Percentiles rank a stretch among this genome's conserved stretches.
phyloP scores from a whole-genome alignment of 805 yeast genomes.

The Spathaspora girioi region DNA sequence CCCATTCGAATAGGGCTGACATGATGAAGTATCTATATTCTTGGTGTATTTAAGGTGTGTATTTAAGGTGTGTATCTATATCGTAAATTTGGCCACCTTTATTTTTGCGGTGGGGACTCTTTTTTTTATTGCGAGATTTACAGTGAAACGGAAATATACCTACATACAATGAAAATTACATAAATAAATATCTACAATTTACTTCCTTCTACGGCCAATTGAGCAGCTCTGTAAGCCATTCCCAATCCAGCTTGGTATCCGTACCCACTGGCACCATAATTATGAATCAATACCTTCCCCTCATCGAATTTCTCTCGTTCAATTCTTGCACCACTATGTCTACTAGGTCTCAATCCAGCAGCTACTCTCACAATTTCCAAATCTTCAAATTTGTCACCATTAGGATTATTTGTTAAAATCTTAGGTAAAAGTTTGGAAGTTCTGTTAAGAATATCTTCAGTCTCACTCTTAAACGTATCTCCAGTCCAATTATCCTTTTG shows the following conservation, averaged over 20 bases:
- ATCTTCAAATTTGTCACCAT: conserved; percentile 29
- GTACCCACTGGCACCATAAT: conserved; percentile 68
- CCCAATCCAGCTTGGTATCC: conserved; percentile 68
- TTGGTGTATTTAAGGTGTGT: neutral
- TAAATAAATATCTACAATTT: conserved; percentile 2
- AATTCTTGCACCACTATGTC: conserved; percentile 73
- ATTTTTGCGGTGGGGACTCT: neutral
- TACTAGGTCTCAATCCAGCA: conserved; percentile 73
- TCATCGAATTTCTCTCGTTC: conserved; percentile 44
- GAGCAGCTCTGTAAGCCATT: conserved; percentile 50
- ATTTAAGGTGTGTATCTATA: neutral
- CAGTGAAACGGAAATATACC: neutral
- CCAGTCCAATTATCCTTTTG: conserved; percentile 62
- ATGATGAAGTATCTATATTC: conserved; percentile 8
- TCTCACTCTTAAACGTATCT: conserved; percentile 54
- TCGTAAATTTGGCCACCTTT: neutral
- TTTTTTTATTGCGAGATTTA: neutral
- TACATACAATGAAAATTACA: neutral
- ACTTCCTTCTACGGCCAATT: conserved; percentile 12
- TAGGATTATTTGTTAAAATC: conserved; percentile 34
- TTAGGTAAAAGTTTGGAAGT: conserved; percentile 51
- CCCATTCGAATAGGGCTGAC: conserved; percentile 72
- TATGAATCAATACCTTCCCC: conserved; percentile 46
- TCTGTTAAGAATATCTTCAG: conserved; percentile 58
- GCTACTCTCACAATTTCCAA: conserved; percentile 59